A percentile compares a stretch with the other conserved stretches of the same genome.
Conservation (phyloP, 2,329 filamentous ascomycete genomes). For the Delphinella strobiligena region DNA sequence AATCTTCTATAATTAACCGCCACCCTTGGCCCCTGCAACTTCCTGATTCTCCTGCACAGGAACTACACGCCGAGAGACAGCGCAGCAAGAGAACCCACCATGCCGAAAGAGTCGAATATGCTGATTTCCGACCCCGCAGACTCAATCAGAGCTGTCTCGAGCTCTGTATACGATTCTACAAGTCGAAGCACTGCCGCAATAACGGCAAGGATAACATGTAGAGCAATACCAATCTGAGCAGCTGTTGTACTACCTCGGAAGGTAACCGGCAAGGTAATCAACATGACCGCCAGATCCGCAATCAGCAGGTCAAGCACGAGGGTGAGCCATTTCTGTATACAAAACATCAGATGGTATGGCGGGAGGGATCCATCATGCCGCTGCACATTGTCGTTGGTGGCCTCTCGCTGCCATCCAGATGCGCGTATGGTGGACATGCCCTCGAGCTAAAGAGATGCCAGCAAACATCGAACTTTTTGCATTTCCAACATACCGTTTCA, state of each 20-base stretch:
- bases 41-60: too few relatives aligned
- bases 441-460: constrained; percentile 34
- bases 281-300: constrained; percentile 18
- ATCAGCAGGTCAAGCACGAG: constrained; percentile 29
- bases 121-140: too few relatives aligned
- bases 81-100: too few relatives aligned
- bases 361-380: constrained; percentile 30
- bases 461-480: too few relatives aligned
- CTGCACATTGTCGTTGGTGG: constrained; percentile 25
- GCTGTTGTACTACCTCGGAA: constrained; percentile 28
- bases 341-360: constrained; percentile 33
- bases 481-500: constrained; percentile 1
- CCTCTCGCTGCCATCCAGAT: constrained; percentile 34
- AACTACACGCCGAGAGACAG: too few relatives aligned
- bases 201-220: constrained; percentile 40
- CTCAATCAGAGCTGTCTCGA: too few relatives aligned
- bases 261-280: constrained; percentile 21
- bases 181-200: constrained; percentile 37
- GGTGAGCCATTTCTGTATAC: constrained; percentile 33
- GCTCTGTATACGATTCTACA: constrained; percentile 39
- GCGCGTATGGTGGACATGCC: constrained; percentile 41
- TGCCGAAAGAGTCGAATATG: too few relatives aligned
- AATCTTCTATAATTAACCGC: too few relatives aligned
- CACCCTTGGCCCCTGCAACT: too few relatives aligned
- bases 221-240: constrained; percentile 38